Percentiles rank a stretch among this genome's conserved stretches.
phyloP scores from a whole-genome alignment of 306 rosid genomes.

The Prinsepia uniflora region DNA sequence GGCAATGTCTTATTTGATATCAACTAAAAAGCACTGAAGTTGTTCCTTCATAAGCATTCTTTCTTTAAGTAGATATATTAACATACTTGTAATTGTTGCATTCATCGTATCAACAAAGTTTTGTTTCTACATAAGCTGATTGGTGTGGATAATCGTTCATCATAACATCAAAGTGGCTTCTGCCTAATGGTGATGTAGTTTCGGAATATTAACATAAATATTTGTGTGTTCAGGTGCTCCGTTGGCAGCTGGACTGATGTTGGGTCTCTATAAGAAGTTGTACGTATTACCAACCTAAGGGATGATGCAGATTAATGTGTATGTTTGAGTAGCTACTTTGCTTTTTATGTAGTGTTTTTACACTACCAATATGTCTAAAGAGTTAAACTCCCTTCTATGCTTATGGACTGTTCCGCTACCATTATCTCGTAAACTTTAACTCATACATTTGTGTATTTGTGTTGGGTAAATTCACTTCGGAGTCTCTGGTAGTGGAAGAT shows the following conservation, averaged over 20 bases:
- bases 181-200: not conserved
- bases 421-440: no score
- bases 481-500: no score
- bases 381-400: not conserved
- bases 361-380: not conserved
- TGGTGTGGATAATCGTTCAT: not conserved
- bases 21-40: not conserved
- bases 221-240: conserved; percentile 2
- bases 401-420: no score
- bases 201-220: not conserved
- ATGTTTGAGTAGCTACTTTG: no score
- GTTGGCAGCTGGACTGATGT: not conserved
- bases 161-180: not conserved
- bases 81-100: not conserved
- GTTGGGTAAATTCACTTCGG: no score
- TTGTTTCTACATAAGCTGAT: not conserved
- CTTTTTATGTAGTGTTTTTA: not conserved
- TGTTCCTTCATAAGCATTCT: not conserved
- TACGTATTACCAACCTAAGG: not conserved
- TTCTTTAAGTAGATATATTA: not conserved
- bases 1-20: not conserved
- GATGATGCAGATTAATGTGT: not conserved
- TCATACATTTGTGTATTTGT: no score
- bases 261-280: conserved; percentile 10
- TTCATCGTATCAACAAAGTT: not conserved